phyloP scores from a whole-genome alignment of 495 filamentous ascomycete genomes.

The Cercophora sp. region DNA sequence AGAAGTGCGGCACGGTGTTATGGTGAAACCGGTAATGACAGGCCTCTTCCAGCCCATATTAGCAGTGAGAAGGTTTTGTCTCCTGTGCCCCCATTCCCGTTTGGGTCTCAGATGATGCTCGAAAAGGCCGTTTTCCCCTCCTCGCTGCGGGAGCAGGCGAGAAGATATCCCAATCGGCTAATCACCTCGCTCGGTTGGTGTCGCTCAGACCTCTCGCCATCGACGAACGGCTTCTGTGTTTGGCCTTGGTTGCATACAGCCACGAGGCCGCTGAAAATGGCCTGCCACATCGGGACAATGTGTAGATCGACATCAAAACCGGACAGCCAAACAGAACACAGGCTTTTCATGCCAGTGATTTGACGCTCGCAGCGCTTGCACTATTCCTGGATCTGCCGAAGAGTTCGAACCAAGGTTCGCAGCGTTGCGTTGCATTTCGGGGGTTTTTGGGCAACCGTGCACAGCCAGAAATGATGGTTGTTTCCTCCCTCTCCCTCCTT shows the following conservation, averaged over 20 bases:
- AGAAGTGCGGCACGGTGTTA: background rate
- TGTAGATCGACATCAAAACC: slow-evolving; percentile 1
- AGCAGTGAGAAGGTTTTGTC: slow-evolving; percentile 3
- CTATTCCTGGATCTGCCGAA: slow-evolving; percentile 16
- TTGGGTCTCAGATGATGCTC: too few species aligned
- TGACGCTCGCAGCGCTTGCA: background rate
- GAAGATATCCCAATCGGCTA: slow-evolving; percentile 7
- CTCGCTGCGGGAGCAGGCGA: slow-evolving; percentile 2
- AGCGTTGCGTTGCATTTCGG: slow-evolving; percentile 11
- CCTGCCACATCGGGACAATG: background rate
- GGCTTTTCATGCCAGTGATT: background rate
- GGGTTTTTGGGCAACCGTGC: slow-evolving; percentile 5
- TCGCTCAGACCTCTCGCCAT: slow-evolving; percentile 11
- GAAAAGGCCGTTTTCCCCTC: too few species aligned
- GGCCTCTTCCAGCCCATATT: slow-evolving; percentile 3
- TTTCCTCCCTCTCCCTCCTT: background rate
- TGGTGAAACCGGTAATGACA: background rate
- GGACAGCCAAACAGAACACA: background rate
- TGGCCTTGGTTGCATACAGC: slow-evolving; percentile 7
- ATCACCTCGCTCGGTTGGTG: slow-evolving; percentile 1
- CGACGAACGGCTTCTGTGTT: background rate
- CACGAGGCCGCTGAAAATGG: too few species aligned
- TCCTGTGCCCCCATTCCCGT: too few species aligned
- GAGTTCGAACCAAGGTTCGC: slow-evolving; percentile 6
- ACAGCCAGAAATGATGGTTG: background rate